Base-by-base conservation (phyloP, 2,329 filamentous ascomycete species). In the Arthrobotrys musiformis region DNA sequence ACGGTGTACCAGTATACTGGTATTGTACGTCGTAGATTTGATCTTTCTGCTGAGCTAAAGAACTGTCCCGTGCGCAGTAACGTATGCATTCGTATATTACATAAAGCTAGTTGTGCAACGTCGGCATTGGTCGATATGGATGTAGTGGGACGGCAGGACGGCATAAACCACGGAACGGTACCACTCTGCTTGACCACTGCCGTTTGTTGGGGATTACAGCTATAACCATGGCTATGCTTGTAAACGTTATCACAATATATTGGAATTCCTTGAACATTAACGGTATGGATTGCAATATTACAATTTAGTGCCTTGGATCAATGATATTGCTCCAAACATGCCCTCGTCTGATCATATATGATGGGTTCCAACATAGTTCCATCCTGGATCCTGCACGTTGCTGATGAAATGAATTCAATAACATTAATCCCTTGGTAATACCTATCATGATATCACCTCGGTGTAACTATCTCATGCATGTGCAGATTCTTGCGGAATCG, bases 1-100 rank as follows among this genome's bases (percentile, higher is more conserved):
- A 72, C 30, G 50, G 13, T 46, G 11, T 72, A 72, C 58, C 46
- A 72, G 46, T 72, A 64, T 56, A 28, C 54, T 17, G 33, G 33
- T 58, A 58, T 40, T 33, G 54, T 58, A 58, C 40, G 17, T 58
- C 54, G 54, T 58, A 37, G 33, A 58, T 58, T 58, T 22, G 54
- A 58, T 40, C n/a, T 28, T 15, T 58, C 54, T 40, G 9, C 30
- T 13, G 44, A 35, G 30, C 30, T 15, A 19, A 22, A 22, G 50
- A 17, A 56, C 6, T 35, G 54, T 26, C 54, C 54, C 54, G 54
- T 58, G 54, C 54, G 19, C 19, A 58, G 19, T 22, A 26, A 48
- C 19, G 11, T 26, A 58, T 56, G 50, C 28, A 58, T 17, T 37
- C 30, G 33, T 58, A 37, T 37, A 40, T 58, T 58, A 58, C 54